These are phyloP conservation scores for Batkoa obscura DNA, from an alignment of 371 early-diverging fungal species.

Conservation along the genomic window DNA sequence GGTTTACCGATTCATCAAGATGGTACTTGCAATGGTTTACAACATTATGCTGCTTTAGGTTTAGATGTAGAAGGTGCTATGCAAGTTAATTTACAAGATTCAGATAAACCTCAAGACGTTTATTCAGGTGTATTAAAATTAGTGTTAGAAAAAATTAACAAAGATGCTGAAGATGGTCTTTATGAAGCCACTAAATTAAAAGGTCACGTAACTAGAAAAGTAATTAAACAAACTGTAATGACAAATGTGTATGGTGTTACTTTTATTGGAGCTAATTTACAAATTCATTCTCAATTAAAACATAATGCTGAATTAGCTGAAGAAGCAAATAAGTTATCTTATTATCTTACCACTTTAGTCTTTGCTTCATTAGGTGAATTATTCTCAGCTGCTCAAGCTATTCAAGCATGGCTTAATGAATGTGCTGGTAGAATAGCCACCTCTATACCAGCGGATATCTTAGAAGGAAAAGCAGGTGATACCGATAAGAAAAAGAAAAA, in stretches of 20 bases:
- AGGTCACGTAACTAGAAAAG: constrained; percentile 70
- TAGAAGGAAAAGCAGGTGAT: constrained; percentile 11
- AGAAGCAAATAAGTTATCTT: constrained; percentile 17
- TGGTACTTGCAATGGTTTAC: constrained; percentile 96
- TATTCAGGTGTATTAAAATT: constrained; percentile 74
- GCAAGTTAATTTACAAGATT: constrained; percentile 77
- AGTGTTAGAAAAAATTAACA: constrained; percentile 46
- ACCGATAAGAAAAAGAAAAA: neutral
- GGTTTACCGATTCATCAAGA: constrained; percentile 90
- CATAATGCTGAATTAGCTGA: constrained; percentile 18
- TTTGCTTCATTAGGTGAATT: constrained; percentile 75
- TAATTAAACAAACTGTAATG: constrained; percentile 98
- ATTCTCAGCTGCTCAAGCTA: constrained; percentile 71
- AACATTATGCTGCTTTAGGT: constrained; percentile 96
- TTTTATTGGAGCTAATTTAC: constrained; percentile 77
- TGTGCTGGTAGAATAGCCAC: constrained; percentile 67
- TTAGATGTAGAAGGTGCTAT: constrained; percentile 81
- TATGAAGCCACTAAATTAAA: constrained; percentile 28
- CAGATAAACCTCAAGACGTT: constrained; percentile 82
- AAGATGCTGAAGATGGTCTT: constrained; percentile 36
- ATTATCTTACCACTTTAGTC: constrained; percentile 64
- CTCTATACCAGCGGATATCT: constrained; percentile 45
- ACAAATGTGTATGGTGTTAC: constrained; percentile 98
- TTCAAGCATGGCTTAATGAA: constrained; percentile 88
- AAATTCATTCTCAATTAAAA: constrained; percentile 65